Conservation (phyloP, 176 grass and related monocot genomes). For the Zoysia pacifica region DNA sequence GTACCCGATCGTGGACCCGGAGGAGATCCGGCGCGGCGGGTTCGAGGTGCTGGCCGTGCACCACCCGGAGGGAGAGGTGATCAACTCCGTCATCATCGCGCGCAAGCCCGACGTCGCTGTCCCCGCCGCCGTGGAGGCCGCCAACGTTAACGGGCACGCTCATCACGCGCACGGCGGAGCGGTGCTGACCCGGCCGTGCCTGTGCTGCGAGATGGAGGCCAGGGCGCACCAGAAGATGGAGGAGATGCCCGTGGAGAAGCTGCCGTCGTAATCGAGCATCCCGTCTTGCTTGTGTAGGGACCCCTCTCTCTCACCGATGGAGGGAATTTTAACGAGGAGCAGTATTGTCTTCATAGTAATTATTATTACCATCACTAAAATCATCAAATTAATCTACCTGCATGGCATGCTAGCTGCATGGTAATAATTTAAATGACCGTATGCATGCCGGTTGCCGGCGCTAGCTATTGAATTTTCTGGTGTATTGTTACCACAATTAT, state of each 20-base stretch:
- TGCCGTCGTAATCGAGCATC: slow-evolving; percentile 44
- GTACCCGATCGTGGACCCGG: slow-evolving; percentile 78
- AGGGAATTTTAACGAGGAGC: no score
- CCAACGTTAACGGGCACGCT: neutral
- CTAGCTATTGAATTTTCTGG: no score
- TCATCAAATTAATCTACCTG: no score
- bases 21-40: slow-evolving; percentile 62
- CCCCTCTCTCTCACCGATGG: no score
- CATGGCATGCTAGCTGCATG: neutral
- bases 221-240: slow-evolving; percentile 74
- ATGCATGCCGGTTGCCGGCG: neutral
- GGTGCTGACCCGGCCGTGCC: slow-evolving; percentile 48
- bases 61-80: slow-evolving; percentile 80
- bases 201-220: slow-evolving; percentile 67
- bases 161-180: slow-evolving; percentile 18
- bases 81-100: slow-evolving; percentile 92
- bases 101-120: slow-evolving; percentile 39
- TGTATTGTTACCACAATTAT: neutral
- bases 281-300: no score
- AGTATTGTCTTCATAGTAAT: no score
- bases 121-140: neutral
- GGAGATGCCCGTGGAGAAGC: slow-evolving; percentile 64
- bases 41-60: slow-evolving; percentile 72
- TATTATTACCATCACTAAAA: no score
- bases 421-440: neutral